These are phyloP conservation scores for Plasmodium sp. DNA, from an alignment of 169 alveolate genomes.

Conservation along the genomic window DNA sequence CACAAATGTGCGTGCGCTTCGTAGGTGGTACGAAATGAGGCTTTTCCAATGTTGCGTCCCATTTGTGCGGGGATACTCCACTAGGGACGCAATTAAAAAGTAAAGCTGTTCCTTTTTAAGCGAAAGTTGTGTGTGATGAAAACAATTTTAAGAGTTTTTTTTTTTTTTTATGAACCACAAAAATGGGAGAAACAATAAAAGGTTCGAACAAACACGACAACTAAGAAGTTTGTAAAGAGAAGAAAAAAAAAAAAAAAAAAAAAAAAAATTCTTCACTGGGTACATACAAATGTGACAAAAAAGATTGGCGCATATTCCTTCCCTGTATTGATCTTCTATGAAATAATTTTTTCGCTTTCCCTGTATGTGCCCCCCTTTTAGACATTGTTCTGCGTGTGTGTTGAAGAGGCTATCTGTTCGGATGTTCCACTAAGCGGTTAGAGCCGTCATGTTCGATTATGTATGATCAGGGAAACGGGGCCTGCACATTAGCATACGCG, in stretches of 20 bases:
- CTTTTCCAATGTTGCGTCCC: neutral
- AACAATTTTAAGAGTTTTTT: neutral
- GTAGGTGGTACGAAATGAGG: neutral
- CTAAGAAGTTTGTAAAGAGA: neutral
- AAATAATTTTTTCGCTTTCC: neutral
- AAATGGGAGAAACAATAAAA: neutral
- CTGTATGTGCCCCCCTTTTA: neutral
- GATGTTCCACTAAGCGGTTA: neutral
- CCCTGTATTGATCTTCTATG: neutral
- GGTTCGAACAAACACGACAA: neutral
- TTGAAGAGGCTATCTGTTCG: neutral
- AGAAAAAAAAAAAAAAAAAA: neutral
- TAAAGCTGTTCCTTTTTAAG: neutral
- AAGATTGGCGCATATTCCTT: neutral
- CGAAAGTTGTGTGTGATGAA: neutral
- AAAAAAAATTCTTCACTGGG: neutral
- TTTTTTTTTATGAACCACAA: neutral
- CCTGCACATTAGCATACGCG: neutral
- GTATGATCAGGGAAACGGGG: neutral
- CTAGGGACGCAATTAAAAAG: neutral
- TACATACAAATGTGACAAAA: neutral
- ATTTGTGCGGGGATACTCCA: neutral
- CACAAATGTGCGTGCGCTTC: neutral
- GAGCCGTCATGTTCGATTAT: neutral
- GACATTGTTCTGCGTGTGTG: neutral